Conservation (phyloP, 2,329 filamentous ascomycete genomes). For the Delphinella strobiligena region DNA sequence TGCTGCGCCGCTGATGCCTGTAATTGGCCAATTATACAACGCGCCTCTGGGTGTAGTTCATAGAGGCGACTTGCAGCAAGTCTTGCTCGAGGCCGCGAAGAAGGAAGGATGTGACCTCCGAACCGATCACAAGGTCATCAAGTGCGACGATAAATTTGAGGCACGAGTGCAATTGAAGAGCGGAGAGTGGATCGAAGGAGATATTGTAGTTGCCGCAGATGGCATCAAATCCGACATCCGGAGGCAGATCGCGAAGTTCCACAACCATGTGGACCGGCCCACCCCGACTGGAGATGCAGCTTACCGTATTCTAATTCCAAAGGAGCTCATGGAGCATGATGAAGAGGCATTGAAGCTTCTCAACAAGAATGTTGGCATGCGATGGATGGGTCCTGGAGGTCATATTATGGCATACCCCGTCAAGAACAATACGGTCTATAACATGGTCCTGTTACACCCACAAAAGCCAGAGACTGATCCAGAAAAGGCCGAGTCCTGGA, state of each 20-base stretch:
- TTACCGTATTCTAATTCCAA: conserved; percentile 42
- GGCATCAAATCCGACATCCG: conserved; percentile 41
- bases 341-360: conserved; percentile 6
- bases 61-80: conserved; percentile 37
- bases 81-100: conserved; percentile 32
- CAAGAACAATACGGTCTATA: conserved; percentile 10
- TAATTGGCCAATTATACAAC: conserved; percentile 13
- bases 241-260: conserved; percentile 26
- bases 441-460: conserved; percentile 12
- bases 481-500: conserved; percentile 41
- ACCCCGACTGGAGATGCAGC: conserved; percentile 41
- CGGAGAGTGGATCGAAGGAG: conserved; percentile 26
- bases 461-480: conserved; percentile 4
- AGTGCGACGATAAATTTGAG: conserved; percentile 10
- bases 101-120: conserved; percentile 30
- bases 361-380: conserved; percentile 7
- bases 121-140: conserved; percentile 17
- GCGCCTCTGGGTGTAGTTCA: conserved; percentile 42
- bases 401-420: conserved; percentile 13
- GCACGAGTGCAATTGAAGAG: conserved; percentile 10
- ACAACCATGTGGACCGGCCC: conserved; percentile 28
- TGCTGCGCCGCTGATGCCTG: conserved; percentile 9
- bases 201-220: conserved; percentile 42
- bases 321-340: conserved; percentile 32
- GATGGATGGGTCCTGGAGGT: conserved; percentile 11